Percentiles rank a stretch among this genome's conserved stretches.
Conservation (phyloP, 2,329 filamentous ascomycete genomes). For the Helicocarpus griseus region DNA sequence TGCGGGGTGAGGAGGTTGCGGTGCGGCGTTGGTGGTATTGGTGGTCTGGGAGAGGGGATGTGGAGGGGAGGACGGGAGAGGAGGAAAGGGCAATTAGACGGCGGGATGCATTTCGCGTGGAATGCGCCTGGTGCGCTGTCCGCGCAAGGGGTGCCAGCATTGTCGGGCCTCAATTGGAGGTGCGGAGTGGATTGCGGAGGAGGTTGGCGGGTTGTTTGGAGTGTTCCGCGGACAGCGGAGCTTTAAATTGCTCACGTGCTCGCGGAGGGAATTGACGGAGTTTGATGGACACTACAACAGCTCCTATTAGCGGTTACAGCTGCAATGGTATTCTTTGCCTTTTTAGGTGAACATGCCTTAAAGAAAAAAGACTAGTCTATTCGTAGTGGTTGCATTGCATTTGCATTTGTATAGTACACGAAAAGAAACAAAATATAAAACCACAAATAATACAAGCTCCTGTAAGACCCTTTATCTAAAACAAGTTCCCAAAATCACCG, state of each 20-base stretch:
- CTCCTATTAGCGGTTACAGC: no score
- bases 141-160: background rate
- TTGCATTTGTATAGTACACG: background rate
- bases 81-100: background rate
- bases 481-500: constrained; percentile 22
- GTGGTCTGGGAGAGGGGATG: background rate
- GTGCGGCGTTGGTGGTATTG: constrained; percentile 9
- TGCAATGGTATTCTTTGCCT: no score
- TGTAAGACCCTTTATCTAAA: constrained; percentile 18
- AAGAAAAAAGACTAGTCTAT: background rate
- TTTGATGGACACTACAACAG: background rate
- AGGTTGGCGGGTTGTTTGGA: no score
- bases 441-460: constrained; percentile 1
- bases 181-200: background rate
- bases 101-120: background rate
- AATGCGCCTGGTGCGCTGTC: background rate
- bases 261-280: background rate
- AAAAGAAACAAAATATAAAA: background rate
- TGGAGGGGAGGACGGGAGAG: background rate
- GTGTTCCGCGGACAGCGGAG: no score
- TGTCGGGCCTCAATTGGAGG: background rate
- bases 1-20: constrained; percentile 3
- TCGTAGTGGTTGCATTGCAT: no score
- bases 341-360: no score
- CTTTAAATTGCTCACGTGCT: background rate